phyloP scores from a whole-genome alignment of 208 protist species.

The Trypanosoma caninum region DNA sequence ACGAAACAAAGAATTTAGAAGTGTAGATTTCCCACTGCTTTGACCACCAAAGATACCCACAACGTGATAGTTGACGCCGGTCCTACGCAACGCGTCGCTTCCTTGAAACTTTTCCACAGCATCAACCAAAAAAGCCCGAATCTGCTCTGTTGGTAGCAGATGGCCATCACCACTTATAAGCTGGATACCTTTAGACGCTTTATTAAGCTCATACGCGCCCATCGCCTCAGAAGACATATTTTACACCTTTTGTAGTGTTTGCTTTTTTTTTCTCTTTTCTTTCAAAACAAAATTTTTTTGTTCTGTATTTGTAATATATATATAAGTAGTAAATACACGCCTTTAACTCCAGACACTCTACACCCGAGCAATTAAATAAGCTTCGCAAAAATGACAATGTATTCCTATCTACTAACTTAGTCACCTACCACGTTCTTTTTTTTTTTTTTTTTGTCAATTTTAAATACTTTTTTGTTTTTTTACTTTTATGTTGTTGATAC shows the following conservation, averaged over 20 bases:
- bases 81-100: constrained; percentile 26
- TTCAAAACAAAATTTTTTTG: not conserved
- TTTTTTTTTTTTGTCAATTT: too few relatives aligned
- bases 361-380: too few relatives aligned
- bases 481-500: too few relatives aligned
- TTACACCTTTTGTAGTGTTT: not conserved
- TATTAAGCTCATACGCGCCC: not conserved
- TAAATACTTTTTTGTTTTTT: too few relatives aligned
- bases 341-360: too few relatives aligned
- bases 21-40: constrained; percentile 96
- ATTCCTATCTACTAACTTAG: too few relatives aligned
- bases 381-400: too few relatives aligned
- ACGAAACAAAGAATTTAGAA: constrained; percentile 96
- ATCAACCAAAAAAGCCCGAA: constrained; percentile 42
- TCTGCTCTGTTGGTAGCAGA: constrained; percentile 42
- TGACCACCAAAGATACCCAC: constrained; percentile 96
- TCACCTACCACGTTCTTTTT: too few relatives aligned
- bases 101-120: not conserved
- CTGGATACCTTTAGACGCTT: constrained; percentile 27
- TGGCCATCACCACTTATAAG: constrained; percentile 67
- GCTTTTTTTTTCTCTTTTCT: not conserved
- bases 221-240: not conserved
- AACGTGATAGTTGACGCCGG: constrained; percentile 80
- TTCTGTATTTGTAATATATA: not conserved
- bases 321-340: too few relatives aligned